Percentiles rank a stretch among this genome's conserved stretches.
These are phyloP conservation scores for Orychophragmus violaceus DNA, from an alignment of 345 rosid genomes.

Conservation along the genomic window DNA sequence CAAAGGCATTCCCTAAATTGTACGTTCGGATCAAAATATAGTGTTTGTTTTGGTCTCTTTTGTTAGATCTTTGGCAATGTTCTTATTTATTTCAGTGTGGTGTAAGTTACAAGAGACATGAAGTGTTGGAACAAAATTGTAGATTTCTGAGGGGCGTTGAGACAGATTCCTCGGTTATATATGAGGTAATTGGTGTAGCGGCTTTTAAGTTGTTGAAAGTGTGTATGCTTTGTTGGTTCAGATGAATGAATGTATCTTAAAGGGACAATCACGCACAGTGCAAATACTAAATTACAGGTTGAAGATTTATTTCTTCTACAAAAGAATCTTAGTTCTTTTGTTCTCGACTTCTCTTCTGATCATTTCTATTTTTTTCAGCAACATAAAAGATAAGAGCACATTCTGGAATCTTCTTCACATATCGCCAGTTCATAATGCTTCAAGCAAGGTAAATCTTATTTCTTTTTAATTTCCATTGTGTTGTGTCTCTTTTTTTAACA, in stretches of 20 bases:
- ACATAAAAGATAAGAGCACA: constrained; percentile 72
- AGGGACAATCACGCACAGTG: constrained; percentile 79
- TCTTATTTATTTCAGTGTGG: neutral
- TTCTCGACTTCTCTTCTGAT: constrained; percentile 5
- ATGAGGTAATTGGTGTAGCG: constrained; percentile 56
- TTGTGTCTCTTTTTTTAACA: neutral
- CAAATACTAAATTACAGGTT: constrained; percentile 96
- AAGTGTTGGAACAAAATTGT: constrained; percentile 76
- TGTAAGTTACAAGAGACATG: constrained; percentile 72
- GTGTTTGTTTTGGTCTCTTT: no score
- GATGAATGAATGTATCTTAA: constrained; percentile 63
- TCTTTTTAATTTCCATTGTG: neutral
- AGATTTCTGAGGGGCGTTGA: constrained; percentile 65
- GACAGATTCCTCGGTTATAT: constrained; percentile 50
- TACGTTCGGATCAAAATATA: no score
- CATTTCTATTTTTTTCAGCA: constrained; percentile 18
- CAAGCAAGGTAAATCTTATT: constrained; percentile 62
- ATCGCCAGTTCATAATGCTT: constrained; percentile 87
- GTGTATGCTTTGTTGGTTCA: constrained; percentile 23
- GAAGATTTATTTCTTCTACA: constrained; percentile 1
- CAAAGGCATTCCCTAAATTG: no score
- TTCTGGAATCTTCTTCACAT: constrained; percentile 94
- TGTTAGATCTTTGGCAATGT: neutral
- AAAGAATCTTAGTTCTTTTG: constrained; percentile 26
- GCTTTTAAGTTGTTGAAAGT: neutral